Base-by-base conservation (phyloP, 148 eudicot species). In the Amaranthus hypochondriacus region DNA sequence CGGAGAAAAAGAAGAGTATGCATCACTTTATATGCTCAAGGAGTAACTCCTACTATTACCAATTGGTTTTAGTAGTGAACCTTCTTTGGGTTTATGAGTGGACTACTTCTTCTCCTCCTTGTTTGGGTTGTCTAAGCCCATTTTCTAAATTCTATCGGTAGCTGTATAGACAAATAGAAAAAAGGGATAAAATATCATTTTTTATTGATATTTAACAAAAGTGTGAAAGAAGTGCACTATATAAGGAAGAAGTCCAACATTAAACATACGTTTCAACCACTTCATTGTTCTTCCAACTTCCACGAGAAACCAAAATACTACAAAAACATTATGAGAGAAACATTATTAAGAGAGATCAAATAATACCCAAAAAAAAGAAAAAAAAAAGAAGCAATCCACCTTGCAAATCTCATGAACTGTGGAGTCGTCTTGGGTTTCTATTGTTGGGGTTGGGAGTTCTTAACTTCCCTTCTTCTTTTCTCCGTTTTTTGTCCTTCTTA, bases 401-500 rank as follows among this genome's bases (percentile, higher is more conserved):
- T 83, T 77, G 86, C 90, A 91, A 66, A 75, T 86, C 89, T 89
- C 87, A 90, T 90, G 97, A 90, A 90, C 89, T 78, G 79, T 78
- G 88, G 83, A 72, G 82, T 83, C 85, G 91, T 89, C 81, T 87
- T 81, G 84, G 92, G 95, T 46, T 93, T 91, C 84, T 89, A 86
- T 64, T 91, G 97, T 56, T 90, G 98, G 92, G 83, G 83, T 69
- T 90, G 94, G 96, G 89, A 87, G 72, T 90, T 89, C 81, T 82
- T 93, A 83, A 93, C 96, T 58, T 88, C 98, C 78, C 96, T 87
- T 79, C 96, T 93, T 83, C 89, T 87, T 77, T 91, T 91, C 87
- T 82, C 87, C 9, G 2, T 83, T 64, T 15, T 77, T 13, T 62
- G 42, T 15, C 58, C 59, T 9, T 3, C 42, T 7, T 11, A 11